Evolutionary conservation across 768 basidiomycete species (phyloP).

Genomic region (Naganishia friedmannii): DNA sequence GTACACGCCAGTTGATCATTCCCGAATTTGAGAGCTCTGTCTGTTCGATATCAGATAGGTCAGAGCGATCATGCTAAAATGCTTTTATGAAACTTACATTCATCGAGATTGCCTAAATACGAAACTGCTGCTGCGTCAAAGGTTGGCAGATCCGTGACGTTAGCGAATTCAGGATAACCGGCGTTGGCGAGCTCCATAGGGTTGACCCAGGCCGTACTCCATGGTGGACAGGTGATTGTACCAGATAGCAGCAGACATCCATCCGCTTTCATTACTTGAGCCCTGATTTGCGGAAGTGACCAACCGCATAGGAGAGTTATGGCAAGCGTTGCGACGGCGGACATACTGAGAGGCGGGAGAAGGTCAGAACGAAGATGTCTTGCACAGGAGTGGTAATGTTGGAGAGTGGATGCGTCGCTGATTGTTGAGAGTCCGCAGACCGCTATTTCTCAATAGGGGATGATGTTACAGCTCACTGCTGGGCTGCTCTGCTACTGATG

Average conservation of each 20-base stretch:
- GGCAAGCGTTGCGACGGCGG: neutral
- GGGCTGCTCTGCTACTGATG: too few species aligned
- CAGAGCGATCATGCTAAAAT: too few species aligned
- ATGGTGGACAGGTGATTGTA: slow-evolving; percentile 23
- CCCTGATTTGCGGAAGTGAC: neutral
- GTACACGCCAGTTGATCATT: slow-evolving; percentile 46
- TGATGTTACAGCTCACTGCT: too few species aligned
- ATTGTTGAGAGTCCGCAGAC: neutral
- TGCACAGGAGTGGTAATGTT: neutral
- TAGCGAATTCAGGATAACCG: slow-evolving; percentile 44
- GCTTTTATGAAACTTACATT: slow-evolving; percentile 29
- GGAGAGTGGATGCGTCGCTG: neutral
- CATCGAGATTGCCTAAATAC: slow-evolving; percentile 45
- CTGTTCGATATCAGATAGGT: neutral
- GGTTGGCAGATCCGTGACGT: slow-evolving; percentile 39
- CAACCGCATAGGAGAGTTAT: neutral
- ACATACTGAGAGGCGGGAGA: neutral
- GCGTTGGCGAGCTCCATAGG: slow-evolving; percentile 46
- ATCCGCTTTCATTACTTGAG: slow-evolving; percentile 6
- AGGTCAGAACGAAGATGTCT: neutral
- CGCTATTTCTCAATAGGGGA: too few species aligned
- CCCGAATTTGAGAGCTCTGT: slow-evolving; percentile 43
- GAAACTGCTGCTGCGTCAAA: slow-evolving; percentile 46
- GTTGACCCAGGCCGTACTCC: slow-evolving; percentile 44
- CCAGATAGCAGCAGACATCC: slow-evolving; percentile 24